Conservation (phyloP, 2,329 filamentous ascomycete species). For the Parafenestella ontariensis region DNA sequence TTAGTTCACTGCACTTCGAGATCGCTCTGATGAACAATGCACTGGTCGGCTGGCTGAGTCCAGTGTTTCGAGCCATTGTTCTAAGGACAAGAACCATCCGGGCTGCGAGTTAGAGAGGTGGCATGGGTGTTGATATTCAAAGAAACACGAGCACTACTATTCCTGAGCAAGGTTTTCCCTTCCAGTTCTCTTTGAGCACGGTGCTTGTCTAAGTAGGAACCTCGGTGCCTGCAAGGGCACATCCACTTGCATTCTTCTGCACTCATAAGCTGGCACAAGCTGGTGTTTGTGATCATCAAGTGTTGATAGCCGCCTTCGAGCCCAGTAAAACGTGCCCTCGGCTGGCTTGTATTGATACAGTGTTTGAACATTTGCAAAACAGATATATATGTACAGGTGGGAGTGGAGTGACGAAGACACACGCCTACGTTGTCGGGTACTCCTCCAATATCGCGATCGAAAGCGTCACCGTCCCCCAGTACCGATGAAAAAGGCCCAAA, state of each 20-base stretch:
- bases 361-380: slow-evolving; percentile 16
- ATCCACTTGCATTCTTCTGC: neutral
- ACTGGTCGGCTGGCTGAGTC: neutral
- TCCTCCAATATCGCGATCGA: slow-evolving; percentile 1
- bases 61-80: neutral
- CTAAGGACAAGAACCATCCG: too few species aligned
- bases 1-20: neutral
- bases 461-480: slow-evolving; percentile 13
- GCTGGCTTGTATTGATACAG: slow-evolving; percentile 22
- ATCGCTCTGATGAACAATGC: neutral
- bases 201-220: too few species aligned
- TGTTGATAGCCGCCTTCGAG: neutral
- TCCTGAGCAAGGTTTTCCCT: too few species aligned
- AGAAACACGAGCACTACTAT: too few species aligned
- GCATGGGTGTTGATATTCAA: too few species aligned
- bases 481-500: slow-evolving; percentile 14
- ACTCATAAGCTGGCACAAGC: neutral
- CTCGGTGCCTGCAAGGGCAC: neutral
- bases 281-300: neutral
- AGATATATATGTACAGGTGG: slow-evolving; percentile 14
- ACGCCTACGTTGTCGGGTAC: slow-evolving; percentile 1
- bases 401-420: slow-evolving; percentile 26
- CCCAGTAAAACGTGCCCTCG: neutral
- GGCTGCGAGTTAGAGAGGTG: too few species aligned
- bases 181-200: too few species aligned